Evolutionary conservation across 2,329 filamentous ascomycete genomes (phyloP), one percentile per base, ranked within the genome.

Genomic region (Beauveria rudraprayagi): DNA sequence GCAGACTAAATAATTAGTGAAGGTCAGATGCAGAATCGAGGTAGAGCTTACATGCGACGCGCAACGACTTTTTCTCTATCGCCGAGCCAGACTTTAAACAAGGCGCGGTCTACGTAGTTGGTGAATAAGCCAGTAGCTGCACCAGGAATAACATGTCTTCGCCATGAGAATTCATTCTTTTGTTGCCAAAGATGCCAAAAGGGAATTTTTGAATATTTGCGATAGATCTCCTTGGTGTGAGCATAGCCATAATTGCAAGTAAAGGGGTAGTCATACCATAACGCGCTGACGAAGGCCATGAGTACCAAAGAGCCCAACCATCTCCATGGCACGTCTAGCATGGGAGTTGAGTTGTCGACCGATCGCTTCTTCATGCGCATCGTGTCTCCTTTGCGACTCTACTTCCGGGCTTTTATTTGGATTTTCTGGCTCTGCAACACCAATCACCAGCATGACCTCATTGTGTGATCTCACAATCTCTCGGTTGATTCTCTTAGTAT

Each of bases 391-490:
- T n/a, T 76, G 72, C 2, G 73, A 70, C 46, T 79, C 76, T 7
- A 71, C 68, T 56, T 78, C 75, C 5, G 73, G 71, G 4, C 75
- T 73, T 24, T 72, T 68, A 4, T 67, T 67, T 8, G 71, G 71
- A 56, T 77, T 79, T 58, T 85, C 83, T 16, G 82, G 80, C 66
- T 86, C 83, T 9, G 83, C 83, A 5, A 85, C 83, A 5, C 83
- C 83, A 44, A 86, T 85, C 10, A 84, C 82, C 19, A 80, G 76
- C 83, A 86, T 86, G 3, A 86, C 83, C 64, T 86, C 83, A 65
- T 86, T 86, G 66, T 86, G 83, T 10, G 83, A 79, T 56, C 83
- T 77, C 28, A 86, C 81, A 37, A 85, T 78, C 62, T 83, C 79
- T 54, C 79, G 77, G 64, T 84, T 84, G 64, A 83, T 78, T 14